Evolutionary conservation across 768 basidiomycete genomes (phyloP).

Genomic region (Boletus reticuloceps): DNA sequence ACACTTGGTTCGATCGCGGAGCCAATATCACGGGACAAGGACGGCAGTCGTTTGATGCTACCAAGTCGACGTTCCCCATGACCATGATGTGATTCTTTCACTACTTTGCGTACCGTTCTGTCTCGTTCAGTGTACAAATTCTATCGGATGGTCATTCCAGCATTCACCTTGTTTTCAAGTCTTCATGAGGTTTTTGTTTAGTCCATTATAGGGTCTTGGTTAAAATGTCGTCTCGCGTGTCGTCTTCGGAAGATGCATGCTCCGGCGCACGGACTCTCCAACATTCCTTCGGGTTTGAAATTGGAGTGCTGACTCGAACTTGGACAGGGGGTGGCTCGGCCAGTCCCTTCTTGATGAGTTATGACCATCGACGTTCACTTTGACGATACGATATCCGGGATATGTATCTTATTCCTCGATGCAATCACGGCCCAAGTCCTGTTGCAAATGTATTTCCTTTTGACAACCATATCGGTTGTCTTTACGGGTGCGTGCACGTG

Average conservation of each 20-base stretch:
- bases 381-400: background rate
- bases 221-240: too few relatives aligned
- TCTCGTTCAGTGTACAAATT: background rate
- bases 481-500: constrained; percentile 14
- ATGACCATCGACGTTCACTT: background rate
- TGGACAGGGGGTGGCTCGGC: background rate
- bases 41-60: background rate
- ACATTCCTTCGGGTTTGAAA: too few relatives aligned
- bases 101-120: background rate
- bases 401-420: background rate
- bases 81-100: too few relatives aligned
- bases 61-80: background rate
- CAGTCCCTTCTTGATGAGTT: background rate
- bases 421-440: background rate
- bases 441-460: constrained; percentile 10
- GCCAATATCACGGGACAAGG: background rate
- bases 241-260: too few relatives aligned
- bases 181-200: too few relatives aligned
- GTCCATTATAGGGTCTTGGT: too few relatives aligned
- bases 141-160: background rate
- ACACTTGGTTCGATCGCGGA: background rate
- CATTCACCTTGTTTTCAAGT: too few relatives aligned
- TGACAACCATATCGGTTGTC: constrained; percentile 5
- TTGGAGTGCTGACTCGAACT: background rate
- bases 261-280: too few relatives aligned